Base-by-base conservation (phyloP, 352 stramenopile genomes). In the Aphanomyces astaci region DNA sequence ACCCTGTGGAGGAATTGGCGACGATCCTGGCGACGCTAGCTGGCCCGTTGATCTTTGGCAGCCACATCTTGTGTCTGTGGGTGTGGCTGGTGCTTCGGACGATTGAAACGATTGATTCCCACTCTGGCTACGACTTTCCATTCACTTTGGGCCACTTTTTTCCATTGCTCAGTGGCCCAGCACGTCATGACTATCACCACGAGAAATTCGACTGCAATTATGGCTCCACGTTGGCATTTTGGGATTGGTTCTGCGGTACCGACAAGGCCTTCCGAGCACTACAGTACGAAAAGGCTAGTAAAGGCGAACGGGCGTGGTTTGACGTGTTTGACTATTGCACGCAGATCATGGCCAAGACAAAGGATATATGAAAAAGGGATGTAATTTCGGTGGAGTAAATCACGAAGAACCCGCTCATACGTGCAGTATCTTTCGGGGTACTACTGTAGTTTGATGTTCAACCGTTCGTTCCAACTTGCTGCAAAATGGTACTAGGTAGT, bases 51-150 rank as follows among this genome's bases (percentile, higher is more conserved):
- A n/a, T 72, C 2, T 43, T 70, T 30, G 40, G 56, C 51, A 30
- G 56, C 9, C 66, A 72, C 46, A 52, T 68, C 9, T 10, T 72
- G 15, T 24, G 32, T 3, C n/a, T 72, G 11, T 72, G 66, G 66
- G 17, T 69, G 17, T 72, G 66, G 66, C 51, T 70, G 9, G 25
- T 22, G 4, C 40, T 54, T 36, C 66, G 56, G 30, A n/a, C 70
- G 10, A 4, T 66, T 3, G 66, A 72, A 43, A 72, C 66, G 9
- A 57, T 72, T 30, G 66, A 72, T 24, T 40, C 40, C 19, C 66
- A 72, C 60, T 69, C 55, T 3, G 66, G 66, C 3, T 72, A 65
- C 43, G 62, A 68, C 7, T 68, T 59, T 4, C 62, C 62, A 19
- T 28, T 39, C 10, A 13, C 43, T 4, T 45, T 24, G 7, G 25